A percentile compares a stretch with the other conserved stretches of the same genome.
phyloP scores from a whole-genome alignment of 768 basidiomycete species.

The Auriscalpium orientale region DNA sequence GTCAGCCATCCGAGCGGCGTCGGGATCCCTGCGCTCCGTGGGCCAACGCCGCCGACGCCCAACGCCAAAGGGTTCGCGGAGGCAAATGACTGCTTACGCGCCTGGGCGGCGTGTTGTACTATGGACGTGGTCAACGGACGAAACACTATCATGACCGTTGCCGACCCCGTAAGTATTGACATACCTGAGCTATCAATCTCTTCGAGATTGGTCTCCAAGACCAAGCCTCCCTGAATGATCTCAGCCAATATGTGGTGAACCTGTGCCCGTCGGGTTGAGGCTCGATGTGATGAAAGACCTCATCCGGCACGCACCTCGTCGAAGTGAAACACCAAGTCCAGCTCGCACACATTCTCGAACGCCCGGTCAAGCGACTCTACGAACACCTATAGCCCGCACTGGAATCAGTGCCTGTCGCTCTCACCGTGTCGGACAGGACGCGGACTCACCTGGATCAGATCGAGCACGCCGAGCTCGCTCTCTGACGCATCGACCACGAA shows the following conservation, averaged over 20 bases:
- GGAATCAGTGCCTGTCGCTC: neutral
- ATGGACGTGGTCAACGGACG: slow-evolving; percentile 9
- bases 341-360: slow-evolving; percentile 97
- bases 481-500: slow-evolving; percentile 96
- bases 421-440: neutral
- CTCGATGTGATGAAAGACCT: neutral
- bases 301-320: slow-evolving; percentile 63
- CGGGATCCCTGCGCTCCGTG: slow-evolving; percentile 51
- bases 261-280: slow-evolving; percentile 30
- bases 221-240: slow-evolving; percentile 93
- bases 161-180: slow-evolving; percentile 16
- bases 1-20: slow-evolving; percentile 78
- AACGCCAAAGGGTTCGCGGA: slow-evolving; percentile 80
- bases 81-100: slow-evolving; percentile 69
- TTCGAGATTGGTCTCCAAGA: slow-evolving; percentile 90
- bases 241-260: slow-evolving; percentile 94
- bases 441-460: slow-evolving; percentile 81
- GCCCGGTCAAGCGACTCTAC: slow-evolving; percentile 93
- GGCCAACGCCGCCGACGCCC: slow-evolving; percentile 52
- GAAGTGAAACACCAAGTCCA: slow-evolving; percentile 97
- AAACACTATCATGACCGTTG: neutral
- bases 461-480: slow-evolving; percentile 93
- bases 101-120: slow-evolving; percentile 67
- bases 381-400: slow-evolving; percentile 67
- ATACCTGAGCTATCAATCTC: slow-evolving; percentile 69